These are phyloP conservation scores for Amanita jacksonii DNA, from an alignment of 768 basidiomycete genomes.

Conservation along the genomic window DNA sequence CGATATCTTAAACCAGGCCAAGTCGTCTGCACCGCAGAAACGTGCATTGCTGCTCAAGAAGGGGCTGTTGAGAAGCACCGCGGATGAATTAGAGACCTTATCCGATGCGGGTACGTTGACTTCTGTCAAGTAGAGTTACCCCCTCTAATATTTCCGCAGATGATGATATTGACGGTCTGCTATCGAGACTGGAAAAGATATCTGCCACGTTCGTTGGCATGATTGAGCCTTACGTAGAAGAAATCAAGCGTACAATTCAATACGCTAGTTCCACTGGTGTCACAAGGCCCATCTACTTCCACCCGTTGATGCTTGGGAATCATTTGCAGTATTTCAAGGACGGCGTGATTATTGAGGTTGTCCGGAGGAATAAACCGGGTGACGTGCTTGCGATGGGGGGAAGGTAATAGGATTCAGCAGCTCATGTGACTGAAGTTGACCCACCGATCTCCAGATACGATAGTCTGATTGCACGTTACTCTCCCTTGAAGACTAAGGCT, in stretches of 20 bases:
- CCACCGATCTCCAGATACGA: conserved; percentile 47
- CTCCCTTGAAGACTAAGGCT: conserved; percentile 40
- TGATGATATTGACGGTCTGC: conserved; percentile 49
- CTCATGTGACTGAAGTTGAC: background rate
- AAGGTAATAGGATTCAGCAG: conserved; percentile 31
- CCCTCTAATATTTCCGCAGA: conserved; percentile 25
- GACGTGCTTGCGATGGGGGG: conserved; percentile 80
- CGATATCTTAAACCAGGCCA: conserved; percentile 57
- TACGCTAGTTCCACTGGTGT: conserved; percentile 56
- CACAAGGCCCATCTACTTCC: conserved; percentile 50
- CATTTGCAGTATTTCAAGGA: conserved; percentile 60
- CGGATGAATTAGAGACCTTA: conserved; percentile 69
- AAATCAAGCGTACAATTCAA: conserved; percentile 54
- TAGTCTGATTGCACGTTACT: conserved; percentile 51
- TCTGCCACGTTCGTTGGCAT: conserved; percentile 42
- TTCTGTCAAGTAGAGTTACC: background rate
- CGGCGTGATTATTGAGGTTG: conserved; percentile 70
- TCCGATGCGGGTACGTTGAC: conserved; percentile 43
- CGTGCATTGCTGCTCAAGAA: conserved; percentile 60
- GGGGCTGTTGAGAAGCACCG: conserved; percentile 52
- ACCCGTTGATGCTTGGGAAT: conserved; percentile 63
- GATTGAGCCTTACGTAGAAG: conserved; percentile 43
- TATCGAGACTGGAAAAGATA: conserved; percentile 48
- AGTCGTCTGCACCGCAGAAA: conserved; percentile 59
- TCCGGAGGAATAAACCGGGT: conserved; percentile 49